These are phyloP conservation scores for Eutrema japonicum DNA, from an alignment of 345 rosid genomes.

Conservation along the genomic window DNA sequence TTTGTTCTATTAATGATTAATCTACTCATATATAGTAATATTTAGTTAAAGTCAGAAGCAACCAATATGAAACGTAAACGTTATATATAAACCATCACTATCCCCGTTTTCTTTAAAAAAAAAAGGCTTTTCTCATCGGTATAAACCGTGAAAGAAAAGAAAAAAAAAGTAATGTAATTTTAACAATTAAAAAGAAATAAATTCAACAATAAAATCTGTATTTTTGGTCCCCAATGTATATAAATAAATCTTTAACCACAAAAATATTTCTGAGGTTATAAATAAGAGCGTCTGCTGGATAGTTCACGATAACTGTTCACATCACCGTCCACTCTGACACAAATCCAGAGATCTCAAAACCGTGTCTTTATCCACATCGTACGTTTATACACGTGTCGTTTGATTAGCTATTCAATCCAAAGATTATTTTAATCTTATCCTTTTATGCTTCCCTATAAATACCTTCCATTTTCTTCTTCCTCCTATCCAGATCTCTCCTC, in stretches of 20 bases:
- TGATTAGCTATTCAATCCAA: neutral
- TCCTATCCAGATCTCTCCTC: conserved; percentile 4
- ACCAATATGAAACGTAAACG: too few relatives aligned
- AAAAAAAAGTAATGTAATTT: neutral
- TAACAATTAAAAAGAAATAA: neutral
- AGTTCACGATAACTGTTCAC: conserved; percentile 47
- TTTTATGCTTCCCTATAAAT: conserved; percentile 42
- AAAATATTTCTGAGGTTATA: conserved; percentile 23
- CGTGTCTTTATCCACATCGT: conserved; percentile 46
- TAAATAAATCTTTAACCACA: conserved; percentile 30
- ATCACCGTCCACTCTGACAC: conserved; percentile 55
- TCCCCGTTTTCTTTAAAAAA: too few relatives aligned
- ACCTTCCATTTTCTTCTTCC: neutral
- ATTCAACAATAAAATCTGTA: neutral
- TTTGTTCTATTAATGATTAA: too few relatives aligned
- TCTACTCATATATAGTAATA: too few relatives aligned
- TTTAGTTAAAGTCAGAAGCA: too few relatives aligned
- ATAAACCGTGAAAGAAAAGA: too few relatives aligned
- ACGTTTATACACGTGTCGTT: conserved; percentile 45
- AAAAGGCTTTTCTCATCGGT: too few relatives aligned
- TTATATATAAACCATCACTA: too few relatives aligned
- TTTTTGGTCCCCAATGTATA: neutral
- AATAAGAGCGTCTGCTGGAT: conserved; percentile 40
- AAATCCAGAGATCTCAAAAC: conserved; percentile 48
- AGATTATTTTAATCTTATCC: conserved; percentile 47